Percentiles rank a stretch among this genome's conserved stretches.
Evolutionary conservation across 2,329 filamentous ascomycete species (phyloP).

Genomic region (Pseudodiploospora longispora): DNA sequence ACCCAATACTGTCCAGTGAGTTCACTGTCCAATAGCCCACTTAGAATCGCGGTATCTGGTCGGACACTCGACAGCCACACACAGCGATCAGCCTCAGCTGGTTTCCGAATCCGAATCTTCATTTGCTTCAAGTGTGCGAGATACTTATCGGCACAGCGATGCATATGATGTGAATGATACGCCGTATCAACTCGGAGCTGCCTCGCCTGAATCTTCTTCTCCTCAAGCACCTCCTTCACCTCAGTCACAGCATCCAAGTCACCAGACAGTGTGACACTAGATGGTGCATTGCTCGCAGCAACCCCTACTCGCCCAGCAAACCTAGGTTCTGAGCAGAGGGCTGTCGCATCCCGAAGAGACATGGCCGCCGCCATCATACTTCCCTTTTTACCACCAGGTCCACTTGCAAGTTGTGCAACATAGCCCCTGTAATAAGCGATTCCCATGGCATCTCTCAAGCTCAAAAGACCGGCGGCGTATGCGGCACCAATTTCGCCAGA

Average conservation of each 20-base stretch:
- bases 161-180: constrained; percentile 24
- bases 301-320: constrained; percentile 20
- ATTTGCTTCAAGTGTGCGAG: not conserved
- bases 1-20: not conserved
- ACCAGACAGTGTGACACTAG: constrained; percentile 20
- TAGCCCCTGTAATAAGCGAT: constrained; percentile 3
- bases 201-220: constrained; percentile 17
- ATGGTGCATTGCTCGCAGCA: constrained; percentile 24
- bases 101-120: not conserved
- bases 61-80: not conserved
- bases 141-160: not conserved
- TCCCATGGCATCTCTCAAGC: constrained; percentile 13
- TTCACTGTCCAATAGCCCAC: not conserved
- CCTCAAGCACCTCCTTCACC: constrained; percentile 13
- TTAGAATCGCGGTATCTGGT: not conserved
- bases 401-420: not conserved
- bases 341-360: not conserved
- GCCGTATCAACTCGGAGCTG: constrained; percentile 19
- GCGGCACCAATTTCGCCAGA: constrained; percentile 43
- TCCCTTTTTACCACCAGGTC: not conserved
- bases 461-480: constrained; percentile 37
- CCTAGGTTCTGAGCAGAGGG: not conserved
- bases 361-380: constrained; percentile 2
- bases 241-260: constrained; percentile 18
- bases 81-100: not conserved